phyloP scores from a whole-genome alignment of 1,284 basidiomycete genomes.

The Malassezia psittaci region DNA sequence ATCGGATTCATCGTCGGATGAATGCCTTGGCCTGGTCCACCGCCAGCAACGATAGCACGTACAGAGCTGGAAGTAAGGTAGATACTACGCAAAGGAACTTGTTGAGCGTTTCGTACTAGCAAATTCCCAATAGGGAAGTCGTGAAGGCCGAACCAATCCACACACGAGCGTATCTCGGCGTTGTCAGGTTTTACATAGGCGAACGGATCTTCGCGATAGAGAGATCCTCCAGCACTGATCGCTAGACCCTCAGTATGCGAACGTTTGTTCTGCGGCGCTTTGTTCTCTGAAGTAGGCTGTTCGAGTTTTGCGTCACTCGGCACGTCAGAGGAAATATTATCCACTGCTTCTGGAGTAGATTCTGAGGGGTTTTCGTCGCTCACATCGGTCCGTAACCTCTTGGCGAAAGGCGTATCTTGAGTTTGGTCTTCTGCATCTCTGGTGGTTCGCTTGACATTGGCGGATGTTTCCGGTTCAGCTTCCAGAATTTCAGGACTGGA shows the following conservation, averaged over 20 bases:
- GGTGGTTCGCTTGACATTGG: conserved; percentile 20
- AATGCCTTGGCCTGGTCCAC: conserved; percentile 51
- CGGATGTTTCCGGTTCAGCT: conserved; percentile 13
- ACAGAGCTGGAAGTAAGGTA: conserved; percentile 82
- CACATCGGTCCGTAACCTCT: conserved; percentile 25
- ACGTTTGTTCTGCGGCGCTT: conserved; percentile 11
- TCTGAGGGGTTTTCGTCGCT: conserved; percentile 6
- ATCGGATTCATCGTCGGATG: conserved; percentile 56
- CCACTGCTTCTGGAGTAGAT: not conserved
- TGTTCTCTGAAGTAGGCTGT: conserved; percentile 18
- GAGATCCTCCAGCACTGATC: conserved; percentile 34
- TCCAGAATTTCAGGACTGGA: conserved; percentile 14
- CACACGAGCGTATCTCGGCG: conserved; percentile 47
- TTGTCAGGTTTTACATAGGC: conserved; percentile 31
- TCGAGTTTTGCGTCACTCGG: conserved; percentile 30
- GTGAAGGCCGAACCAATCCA: conserved; percentile 64
- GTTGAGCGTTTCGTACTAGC: conserved; percentile 76
- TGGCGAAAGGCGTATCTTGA: conserved; percentile 19
- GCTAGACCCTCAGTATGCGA: conserved; percentile 21
- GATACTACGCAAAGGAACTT: conserved; percentile 66
- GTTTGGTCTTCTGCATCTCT: conserved; percentile 10
- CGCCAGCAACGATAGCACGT: conserved; percentile 61
- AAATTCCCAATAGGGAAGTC: conserved; percentile 69
- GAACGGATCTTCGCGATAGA: conserved; percentile 42
- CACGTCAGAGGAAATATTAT: not conserved